A percentile compares a stretch with the other conserved stretches of the same genome.
Conservation (phyloP, 2,329 filamentous ascomycete species). For the Claviceps lovelessii region DNA sequence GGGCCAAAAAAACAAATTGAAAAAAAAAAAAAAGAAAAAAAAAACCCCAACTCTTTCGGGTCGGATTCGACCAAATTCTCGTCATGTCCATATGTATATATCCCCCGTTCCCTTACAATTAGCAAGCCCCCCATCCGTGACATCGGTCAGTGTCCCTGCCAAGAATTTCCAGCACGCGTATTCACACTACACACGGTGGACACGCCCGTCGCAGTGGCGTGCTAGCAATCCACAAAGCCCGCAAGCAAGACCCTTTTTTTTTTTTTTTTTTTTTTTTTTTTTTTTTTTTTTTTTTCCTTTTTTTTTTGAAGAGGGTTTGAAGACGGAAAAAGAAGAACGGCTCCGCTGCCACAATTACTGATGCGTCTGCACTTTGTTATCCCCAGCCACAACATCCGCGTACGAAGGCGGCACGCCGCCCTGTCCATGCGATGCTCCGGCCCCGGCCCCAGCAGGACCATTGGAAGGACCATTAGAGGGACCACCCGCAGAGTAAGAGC, state of each 20-base stretch:
- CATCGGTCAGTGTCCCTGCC: not conserved
- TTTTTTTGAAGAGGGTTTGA: no score
- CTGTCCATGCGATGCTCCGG: constrained; percentile 25
- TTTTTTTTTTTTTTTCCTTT: not conserved
- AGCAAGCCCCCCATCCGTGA: not conserved
- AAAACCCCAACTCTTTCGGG: not conserved
- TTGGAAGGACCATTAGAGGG: no score
- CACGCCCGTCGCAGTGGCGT: no score
- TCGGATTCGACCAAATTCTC: not conserved
- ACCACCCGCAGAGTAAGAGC: constrained; percentile 4
- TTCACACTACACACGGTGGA: not conserved
- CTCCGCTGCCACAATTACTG: not conserved
- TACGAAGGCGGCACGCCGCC: constrained; percentile 62
- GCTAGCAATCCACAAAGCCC: not conserved
- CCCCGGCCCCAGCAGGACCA: constrained; percentile 22
- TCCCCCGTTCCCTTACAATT: not conserved
- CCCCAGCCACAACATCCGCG: constrained; percentile 75
- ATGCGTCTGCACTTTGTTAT: constrained; percentile 67
- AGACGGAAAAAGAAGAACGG: no score
- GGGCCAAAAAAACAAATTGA: not conserved
- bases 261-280: not conserved
- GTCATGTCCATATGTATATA: not conserved
- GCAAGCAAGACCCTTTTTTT: not conserved
- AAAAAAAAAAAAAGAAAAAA: not conserved
- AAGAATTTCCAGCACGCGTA: not conserved